Percentiles rank a stretch among this genome's conserved stretches.
Conservation (phyloP, 768 basidiomycete genomes). For the Gloeostereum incarnatum region DNA sequence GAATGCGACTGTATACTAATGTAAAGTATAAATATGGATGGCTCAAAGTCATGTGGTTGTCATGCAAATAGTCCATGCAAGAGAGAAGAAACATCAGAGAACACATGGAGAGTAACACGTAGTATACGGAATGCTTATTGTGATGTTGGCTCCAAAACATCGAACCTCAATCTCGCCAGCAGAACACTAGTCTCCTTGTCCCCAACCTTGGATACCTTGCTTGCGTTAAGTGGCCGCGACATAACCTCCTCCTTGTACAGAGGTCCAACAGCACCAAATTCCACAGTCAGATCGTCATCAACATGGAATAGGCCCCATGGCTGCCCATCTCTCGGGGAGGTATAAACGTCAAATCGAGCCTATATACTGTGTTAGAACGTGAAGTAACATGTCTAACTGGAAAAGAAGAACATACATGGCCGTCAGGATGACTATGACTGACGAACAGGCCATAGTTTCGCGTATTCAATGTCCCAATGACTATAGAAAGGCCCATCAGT, state of each 20-base stretch:
- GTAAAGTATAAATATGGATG: too few species aligned
- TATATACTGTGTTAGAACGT: too few species aligned
- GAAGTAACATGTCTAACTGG: too few species aligned
- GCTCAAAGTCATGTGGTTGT: too few species aligned
- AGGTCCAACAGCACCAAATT: slow-evolving; percentile 31
- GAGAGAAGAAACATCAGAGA: too few species aligned
- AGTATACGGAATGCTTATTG: too few species aligned
- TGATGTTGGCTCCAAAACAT: slow-evolving; percentile 46
- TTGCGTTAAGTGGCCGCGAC: slow-evolving; percentile 26
- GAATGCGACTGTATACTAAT: too few species aligned
- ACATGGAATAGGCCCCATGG: slow-evolving; percentile 72
- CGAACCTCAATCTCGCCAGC: slow-evolving; percentile 58
- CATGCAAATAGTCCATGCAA: too few species aligned
- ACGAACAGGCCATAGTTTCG: slow-evolving; percentile 71
- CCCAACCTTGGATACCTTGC: slow-evolving; percentile 42
- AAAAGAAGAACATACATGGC: slow-evolving; percentile 34
- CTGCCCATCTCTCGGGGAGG: slow-evolving; percentile 37
- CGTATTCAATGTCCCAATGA: slow-evolving; percentile 65
- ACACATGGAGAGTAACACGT: too few species aligned
- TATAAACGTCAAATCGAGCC: slow-evolving; percentile 66
- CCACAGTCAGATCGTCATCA: slow-evolving; percentile 33
- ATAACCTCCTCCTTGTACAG: slow-evolving; percentile 31
- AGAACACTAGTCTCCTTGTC: slow-evolving; percentile 49
- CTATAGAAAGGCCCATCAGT: slow-evolving; percentile 17
- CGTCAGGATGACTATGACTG: slow-evolving; percentile 57